A percentile compares a stretch with the other conserved stretches of the same genome.
Evolutionary conservation across 2,329 filamentous ascomycete species (phyloP).

Genomic region (Ascochyta viciae-villosae): DNA sequence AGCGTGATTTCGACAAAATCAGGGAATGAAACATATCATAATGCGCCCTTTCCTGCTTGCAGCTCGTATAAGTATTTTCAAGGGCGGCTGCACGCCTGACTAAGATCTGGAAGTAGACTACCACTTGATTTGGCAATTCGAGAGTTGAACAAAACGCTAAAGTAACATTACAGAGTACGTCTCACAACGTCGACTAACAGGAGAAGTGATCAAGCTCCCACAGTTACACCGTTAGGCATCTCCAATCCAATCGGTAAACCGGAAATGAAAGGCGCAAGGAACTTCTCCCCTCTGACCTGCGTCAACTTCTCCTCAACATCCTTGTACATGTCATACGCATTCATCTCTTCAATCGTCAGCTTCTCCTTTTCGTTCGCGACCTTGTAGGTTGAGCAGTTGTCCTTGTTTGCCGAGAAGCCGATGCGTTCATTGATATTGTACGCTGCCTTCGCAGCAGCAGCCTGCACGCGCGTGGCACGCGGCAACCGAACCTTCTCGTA

Average conservation of each 20-base stretch:
- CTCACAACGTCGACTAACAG: neutral
- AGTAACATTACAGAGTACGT: neutral
- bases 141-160: slow-evolving; percentile 1
- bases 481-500: slow-evolving; percentile 49
- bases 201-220: slow-evolving; percentile 10
- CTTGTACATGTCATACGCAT: slow-evolving; percentile 51
- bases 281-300: slow-evolving; percentile 9
- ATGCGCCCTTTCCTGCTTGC: neutral
- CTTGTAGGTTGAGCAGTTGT: slow-evolving; percentile 61
- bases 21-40: neutral
- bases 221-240: slow-evolving; percentile 18
- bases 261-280: slow-evolving; percentile 11
- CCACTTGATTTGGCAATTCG: neutral
- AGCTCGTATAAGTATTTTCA: neutral
- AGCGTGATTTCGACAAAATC: no score
- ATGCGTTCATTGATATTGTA: slow-evolving; percentile 50
- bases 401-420: slow-evolving; percentile 66
- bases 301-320: slow-evolving; percentile 28
- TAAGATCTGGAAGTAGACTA: neutral
- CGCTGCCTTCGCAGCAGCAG: slow-evolving; percentile 45
- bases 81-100: slow-evolving; percentile 6
- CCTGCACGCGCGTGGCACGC: slow-evolving; percentile 49
- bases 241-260: slow-evolving; percentile 17
- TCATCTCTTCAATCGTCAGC: slow-evolving; percentile 74
- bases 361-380: slow-evolving; percentile 68